These are phyloP conservation scores for Ettlia oleoabundans DNA, from an alignment of 139 green algal species.

Conservation along the genomic window DNA sequence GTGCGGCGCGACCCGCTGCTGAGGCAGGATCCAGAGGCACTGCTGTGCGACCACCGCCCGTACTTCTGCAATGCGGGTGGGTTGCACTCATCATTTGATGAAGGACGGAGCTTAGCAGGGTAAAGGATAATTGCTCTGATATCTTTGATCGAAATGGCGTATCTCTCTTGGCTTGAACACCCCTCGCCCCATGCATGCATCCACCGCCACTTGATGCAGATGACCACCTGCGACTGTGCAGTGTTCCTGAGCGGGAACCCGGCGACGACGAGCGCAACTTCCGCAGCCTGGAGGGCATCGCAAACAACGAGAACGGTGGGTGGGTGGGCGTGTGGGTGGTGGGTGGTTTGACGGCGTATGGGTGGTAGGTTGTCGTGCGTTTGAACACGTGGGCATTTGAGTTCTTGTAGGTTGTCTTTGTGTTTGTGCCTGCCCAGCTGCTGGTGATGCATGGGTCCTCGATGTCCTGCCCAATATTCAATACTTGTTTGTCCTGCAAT, in stretches of 20 bases:
- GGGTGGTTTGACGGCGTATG: background rate
- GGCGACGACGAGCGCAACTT: slow-evolving; percentile 53
- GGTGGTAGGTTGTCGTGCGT: background rate
- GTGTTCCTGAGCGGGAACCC: slow-evolving; percentile 51
- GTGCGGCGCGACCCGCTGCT: background rate
- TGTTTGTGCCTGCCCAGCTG: too few species aligned
- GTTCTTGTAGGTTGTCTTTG: too few species aligned
- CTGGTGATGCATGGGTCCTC: too few species aligned
- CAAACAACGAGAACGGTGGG: slow-evolving; percentile 32
- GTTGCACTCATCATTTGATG: too few species aligned
- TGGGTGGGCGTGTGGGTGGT: background rate
- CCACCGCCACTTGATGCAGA: slow-evolving; percentile 40
- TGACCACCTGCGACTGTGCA: slow-evolving; percentile 63
- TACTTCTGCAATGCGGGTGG: slow-evolving; percentile 30
- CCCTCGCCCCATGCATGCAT: background rate
- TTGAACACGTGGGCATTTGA: too few species aligned
- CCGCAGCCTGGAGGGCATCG: slow-evolving; percentile 60
- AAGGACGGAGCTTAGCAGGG: too few species aligned
- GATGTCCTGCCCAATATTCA: too few species aligned
- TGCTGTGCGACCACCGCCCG: slow-evolving; percentile 59
- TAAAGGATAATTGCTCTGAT: too few species aligned
- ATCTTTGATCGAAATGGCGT: too few species aligned
- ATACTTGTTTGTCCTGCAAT: background rate
- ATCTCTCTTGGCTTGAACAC: too few species aligned
- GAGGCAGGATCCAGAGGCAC: background rate